A percentile compares a stretch with the other conserved stretches of the same genome.
phyloP scores from a whole-genome alignment of 2,329 filamentous ascomycete genomes.

The Colletotrichum endophyticum region DNA sequence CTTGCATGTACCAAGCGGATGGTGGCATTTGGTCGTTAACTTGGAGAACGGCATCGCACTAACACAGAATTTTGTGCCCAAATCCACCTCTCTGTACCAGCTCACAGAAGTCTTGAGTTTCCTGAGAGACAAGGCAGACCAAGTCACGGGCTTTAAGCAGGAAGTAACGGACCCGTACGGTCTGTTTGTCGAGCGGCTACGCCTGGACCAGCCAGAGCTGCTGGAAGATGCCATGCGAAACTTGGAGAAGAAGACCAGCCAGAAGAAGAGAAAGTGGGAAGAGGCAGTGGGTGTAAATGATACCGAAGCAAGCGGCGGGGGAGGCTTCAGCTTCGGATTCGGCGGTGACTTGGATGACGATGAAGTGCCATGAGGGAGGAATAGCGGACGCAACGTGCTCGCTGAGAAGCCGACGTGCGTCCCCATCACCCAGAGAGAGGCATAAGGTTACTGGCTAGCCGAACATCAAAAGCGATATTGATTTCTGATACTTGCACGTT shows the following conservation, averaged over 20 bases:
- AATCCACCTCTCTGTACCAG: constrained; percentile 57
- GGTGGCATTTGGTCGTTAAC: constrained; percentile 97
- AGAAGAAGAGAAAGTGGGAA: constrained; percentile 87
- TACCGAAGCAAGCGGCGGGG: constrained; percentile 34
- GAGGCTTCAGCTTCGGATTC: constrained; percentile 62
- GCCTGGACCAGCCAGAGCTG: constrained; percentile 67
- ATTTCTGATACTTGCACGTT: neutral
- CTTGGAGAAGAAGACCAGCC: constrained; percentile 64
- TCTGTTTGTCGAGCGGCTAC: constrained; percentile 75
- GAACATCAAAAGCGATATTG: neutral
- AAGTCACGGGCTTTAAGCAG: constrained; percentile 84
- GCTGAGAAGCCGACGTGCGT: neutral
- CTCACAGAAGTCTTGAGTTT: constrained; percentile 80
- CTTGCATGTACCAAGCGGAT: constrained; percentile 89
- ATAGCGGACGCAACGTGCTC: neutral
- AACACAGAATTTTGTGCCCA: constrained; percentile 94
- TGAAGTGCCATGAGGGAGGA: constrained; percentile 6
- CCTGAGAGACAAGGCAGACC: constrained; percentile 79
- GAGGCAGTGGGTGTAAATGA: constrained; percentile 64
- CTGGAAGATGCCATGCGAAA: constrained; percentile 69
- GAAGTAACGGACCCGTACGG: constrained; percentile 75
- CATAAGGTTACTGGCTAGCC: neutral
- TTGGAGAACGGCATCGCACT: constrained; percentile 83
- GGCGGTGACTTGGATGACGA: constrained; percentile 53
- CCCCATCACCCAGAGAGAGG: neutral